Evolutionary conservation across 2,329 filamentous ascomycete genomes (phyloP), one percentile per base, ranked within the genome.

Genomic region (Colletotrichum endophyticum): DNA sequence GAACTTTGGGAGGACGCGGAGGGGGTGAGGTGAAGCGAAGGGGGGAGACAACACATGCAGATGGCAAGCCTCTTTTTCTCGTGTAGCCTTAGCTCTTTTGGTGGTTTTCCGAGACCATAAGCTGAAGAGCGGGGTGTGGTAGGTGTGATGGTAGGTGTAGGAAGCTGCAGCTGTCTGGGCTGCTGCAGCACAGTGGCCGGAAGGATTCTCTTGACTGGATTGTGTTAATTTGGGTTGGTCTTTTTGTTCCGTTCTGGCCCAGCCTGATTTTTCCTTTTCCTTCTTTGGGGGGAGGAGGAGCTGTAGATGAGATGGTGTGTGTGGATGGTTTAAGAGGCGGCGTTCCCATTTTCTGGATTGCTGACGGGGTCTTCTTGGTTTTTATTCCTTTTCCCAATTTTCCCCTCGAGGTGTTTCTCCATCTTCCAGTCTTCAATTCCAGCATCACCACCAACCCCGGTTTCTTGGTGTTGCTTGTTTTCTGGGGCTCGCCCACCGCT

Each of bases 391-490:
- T 27, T 8, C 22, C 34, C 39, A n/a, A 53, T 13, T 53, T 22
- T 22, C 19, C 13, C 22, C 53, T 69, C 66, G 15, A 39, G 30
- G 25, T 25, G 3, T 27, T 32, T 61, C 22, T 72, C 49, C 7
- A 72, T 32, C 28, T 7, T 4, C 27, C 32, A 49, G 44, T 53
- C 44, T 49, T 6, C 44, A 22, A 2, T 3, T 49, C 3, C 11
- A 53, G 44, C 44, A 53, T 53, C 44, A 53, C 44, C 44, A 53
- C 0, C 0, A 5, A n/a, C 44, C 44, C 44, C n/a, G n/a, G 44
- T 53, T 53, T 69, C 68, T 62, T 72, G 61, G 68, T 72, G 73
- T 72, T 72, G 62, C 68, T 72, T 75, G 67, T 70, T 71, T 73
- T 69, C 28, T 63, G 53, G 66, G 32, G 63, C 44, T 27, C 36